Base-by-base conservation (phyloP, 2,329 filamentous ascomycete genomes). In the Penicillium sp. region DNA sequence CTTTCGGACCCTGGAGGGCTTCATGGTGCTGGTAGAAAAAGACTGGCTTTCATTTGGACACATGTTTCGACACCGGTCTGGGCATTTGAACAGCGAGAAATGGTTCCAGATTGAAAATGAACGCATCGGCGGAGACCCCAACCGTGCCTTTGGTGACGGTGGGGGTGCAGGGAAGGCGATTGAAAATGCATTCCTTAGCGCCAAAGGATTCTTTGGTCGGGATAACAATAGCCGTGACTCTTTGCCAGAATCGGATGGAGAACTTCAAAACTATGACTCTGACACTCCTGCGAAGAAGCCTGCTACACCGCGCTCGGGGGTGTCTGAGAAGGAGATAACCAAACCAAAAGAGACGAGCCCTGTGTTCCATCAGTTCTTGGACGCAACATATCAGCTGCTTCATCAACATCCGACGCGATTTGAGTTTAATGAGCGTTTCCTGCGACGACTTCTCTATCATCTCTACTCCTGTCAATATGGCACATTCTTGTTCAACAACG, bases 41-140 rank as follows among this genome's bases (percentile, higher is more conserved):
- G 93, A 98, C 64, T 98, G 93, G 88, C 72, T 98, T 12, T 93
- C 91, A 0, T 98, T 96, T 71, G 93, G 93, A 2, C 91, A 98
- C 69, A 96, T 95, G 84, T 98, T 98, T 70, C 83, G 89, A 48
- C 82, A 95, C 61, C 83, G 93, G n/a, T 87, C 87, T 13, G 93
- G 93, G 3, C 86, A 87, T 59, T 72, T 97, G 48, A 88, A 83
- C 62, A 87, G 87, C 57, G 91, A 97, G 57, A 95, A 94, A 63
- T 97, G 90, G 89, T 98, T 98, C 64, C 77, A 81, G 17, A 80
- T 88, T 24, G 88, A 96, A 65, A 90, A 85, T 60, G 91, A 97
- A 67, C 72, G 72, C 78, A 70, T 84, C 76, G 75, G 87, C 72
- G 58, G 85, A 12, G 69, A 72, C 43, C 60, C 64, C 15, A 67